Evolutionary conservation across 2,329 filamentous ascomycete species (phyloP).

Genomic region (Hirsutella rhossiliensis): DNA sequence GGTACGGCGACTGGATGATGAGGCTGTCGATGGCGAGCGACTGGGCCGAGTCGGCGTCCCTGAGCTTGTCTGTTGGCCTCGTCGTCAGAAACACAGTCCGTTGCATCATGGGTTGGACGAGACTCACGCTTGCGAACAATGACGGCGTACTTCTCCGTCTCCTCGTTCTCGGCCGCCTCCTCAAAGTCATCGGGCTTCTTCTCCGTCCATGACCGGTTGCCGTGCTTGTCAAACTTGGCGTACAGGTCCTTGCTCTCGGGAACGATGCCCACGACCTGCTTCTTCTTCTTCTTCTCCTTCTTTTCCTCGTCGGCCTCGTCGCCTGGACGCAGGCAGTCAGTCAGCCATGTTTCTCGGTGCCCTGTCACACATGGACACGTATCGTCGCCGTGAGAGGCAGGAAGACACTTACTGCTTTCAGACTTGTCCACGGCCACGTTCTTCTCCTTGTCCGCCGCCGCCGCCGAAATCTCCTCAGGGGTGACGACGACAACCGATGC

Average conservation of each 20-base stretch:
- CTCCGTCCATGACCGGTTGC: conserved; percentile 41
- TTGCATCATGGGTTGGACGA: neutral
- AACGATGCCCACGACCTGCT: conserved; percentile 22
- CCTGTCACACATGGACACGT: no score
- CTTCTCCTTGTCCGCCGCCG: no score
- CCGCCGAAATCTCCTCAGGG: neutral
- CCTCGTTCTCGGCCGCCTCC: conserved; percentile 46
- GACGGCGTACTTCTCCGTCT: conserved; percentile 49
- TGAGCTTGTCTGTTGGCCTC: conserved; percentile 20
- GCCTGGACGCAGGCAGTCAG: no score
- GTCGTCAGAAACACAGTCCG: neutral
- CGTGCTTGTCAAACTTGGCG: conserved; percentile 31
- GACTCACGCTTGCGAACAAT: conserved; percentile 38
- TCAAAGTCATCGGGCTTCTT: conserved; percentile 41
- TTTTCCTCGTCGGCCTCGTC: conserved; percentile 3
- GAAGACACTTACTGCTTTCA: neutral
- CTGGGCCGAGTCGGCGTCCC: conserved; percentile 45
- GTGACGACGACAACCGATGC: conserved; percentile 3
- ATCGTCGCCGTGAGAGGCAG: no score
- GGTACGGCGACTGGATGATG: conserved; percentile 48
- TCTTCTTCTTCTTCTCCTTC: conserved; percentile 7
- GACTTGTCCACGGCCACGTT: neutral
- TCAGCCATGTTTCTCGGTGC: no score
- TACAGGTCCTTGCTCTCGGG: conserved; percentile 30
- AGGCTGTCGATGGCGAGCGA: conserved; percentile 50